Percentiles rank a stretch among this genome's conserved stretches.
Conservation (phyloP, 345 rosid species). For the Durio zibethinus region DNA sequence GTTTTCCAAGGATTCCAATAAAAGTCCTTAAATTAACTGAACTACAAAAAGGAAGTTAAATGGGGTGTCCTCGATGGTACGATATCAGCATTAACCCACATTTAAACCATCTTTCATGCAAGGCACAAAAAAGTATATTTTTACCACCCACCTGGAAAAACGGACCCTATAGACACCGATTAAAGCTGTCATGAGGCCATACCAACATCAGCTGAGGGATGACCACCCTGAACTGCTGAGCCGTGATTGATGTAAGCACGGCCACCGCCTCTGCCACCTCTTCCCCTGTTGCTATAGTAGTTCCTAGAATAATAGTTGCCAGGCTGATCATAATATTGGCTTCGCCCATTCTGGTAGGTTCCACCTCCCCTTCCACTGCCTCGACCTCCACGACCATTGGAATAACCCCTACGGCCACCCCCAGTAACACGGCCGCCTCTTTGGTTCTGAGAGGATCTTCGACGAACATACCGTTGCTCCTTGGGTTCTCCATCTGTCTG, state of each 20-base stretch:
- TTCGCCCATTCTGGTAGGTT: constrained; percentile 63
- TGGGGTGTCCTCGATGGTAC: constrained; percentile 5
- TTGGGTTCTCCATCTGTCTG: constrained; percentile 45
- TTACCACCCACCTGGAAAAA: constrained; percentile 16
- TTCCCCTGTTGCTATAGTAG: constrained; percentile 61
- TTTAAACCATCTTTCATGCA: constrained; percentile 18
- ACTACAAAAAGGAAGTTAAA: neutral
- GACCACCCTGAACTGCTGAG: constrained; percentile 44
- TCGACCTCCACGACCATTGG: constrained; percentile 74
- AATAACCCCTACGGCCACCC: constrained; percentile 61
- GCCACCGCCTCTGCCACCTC: constrained; percentile 57
- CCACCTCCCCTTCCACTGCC: constrained; percentile 63
- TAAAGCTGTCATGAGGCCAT: constrained; percentile 38
- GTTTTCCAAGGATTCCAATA: constrained; percentile 5
- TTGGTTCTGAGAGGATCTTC: neutral
- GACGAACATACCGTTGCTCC: constrained; percentile 23
- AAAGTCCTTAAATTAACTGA: neutral
- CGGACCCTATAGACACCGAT: constrained; percentile 14
- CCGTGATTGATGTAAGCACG: constrained; percentile 39
- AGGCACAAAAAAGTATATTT: constrained; percentile 9
- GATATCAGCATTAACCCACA: constrained; percentile 16
- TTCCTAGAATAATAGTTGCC: constrained; percentile 65
- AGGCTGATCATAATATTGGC: constrained; percentile 55
- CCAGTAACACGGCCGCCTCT: constrained; percentile 55
- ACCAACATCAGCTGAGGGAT: constrained; percentile 46